phyloP scores from a whole-genome alignment of 805 yeast species.

The Wickerhamiella hasegawae region DNA sequence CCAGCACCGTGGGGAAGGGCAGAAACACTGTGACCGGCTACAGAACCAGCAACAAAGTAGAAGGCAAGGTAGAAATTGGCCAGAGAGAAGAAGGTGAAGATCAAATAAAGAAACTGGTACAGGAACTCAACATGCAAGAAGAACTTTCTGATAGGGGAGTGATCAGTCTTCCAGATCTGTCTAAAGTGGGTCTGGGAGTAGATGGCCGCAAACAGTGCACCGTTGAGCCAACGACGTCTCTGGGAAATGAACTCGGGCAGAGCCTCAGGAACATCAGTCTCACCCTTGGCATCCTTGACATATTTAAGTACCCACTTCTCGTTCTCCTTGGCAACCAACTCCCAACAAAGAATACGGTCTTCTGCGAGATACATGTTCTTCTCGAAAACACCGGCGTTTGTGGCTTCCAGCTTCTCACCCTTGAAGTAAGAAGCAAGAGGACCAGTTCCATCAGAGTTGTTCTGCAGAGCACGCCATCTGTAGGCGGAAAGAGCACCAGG shows the following conservation, averaged over 20 bases:
- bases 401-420: conserved; percentile 55
- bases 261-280: conserved; percentile 89
- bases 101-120: conserved; percentile 63
- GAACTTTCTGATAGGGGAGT: conserved; percentile 62
- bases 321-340: conserved; percentile 68
- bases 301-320: conserved; percentile 83
- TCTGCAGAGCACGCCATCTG: conserved; percentile 70
- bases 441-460: conserved; percentile 83
- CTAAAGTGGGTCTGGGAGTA: conserved; percentile 75
- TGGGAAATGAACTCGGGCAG: conserved; percentile 89
- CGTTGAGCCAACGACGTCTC: conserved; percentile 96
- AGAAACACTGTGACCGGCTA: conserved; percentile 31
- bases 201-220: conserved; percentile 92
- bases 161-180: conserved; percentile 80
- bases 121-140: conserved; percentile 75
- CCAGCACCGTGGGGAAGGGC: conserved; percentile 48
- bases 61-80: conserved; percentile 87
- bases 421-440: conserved; percentile 79
- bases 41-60: conserved; percentile 80
- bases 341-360: conserved; percentile 94
- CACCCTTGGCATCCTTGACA: conserved; percentile 86
- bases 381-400: conserved; percentile 74
- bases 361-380: conserved; percentile 97
- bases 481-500: conserved; percentile 97
- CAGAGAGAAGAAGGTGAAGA: conserved; percentile 84